These are phyloP conservation scores for Harrya chromipes DNA, from an alignment of 768 basidiomycete species.

Conservation along the genomic window DNA sequence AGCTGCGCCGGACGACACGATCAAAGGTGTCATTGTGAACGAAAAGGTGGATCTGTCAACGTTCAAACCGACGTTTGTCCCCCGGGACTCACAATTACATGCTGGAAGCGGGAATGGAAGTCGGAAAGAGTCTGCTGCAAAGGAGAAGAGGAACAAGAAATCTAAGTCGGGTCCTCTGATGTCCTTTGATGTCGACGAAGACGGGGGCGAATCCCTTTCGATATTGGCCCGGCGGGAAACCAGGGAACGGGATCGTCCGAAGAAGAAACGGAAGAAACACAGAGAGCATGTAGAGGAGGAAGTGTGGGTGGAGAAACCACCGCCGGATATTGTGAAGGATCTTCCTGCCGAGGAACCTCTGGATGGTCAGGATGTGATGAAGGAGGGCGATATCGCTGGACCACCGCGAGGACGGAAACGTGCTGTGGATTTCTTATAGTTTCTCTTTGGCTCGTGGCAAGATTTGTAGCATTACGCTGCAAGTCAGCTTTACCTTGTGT, in stretches of 20 bases:
- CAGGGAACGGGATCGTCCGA: conserved; percentile 36
- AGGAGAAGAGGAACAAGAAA: conserved; percentile 50
- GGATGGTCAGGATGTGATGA: conserved; percentile 7
- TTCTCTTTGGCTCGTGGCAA: neutral
- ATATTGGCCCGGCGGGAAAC: conserved; percentile 30
- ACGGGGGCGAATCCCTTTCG: conserved; percentile 39
- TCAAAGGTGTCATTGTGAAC: conserved; percentile 1
- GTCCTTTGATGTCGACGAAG: conserved; percentile 78
- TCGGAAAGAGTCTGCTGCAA: conserved; percentile 41
- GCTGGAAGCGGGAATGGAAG: conserved; percentile 29
- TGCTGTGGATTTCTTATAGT: conserved; percentile 73
- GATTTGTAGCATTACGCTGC: neutral
- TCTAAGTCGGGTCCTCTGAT: conserved; percentile 48
- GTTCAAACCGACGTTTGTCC: conserved; percentile 88
- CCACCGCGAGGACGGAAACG: conserved; percentile 53
- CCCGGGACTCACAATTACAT: conserved; percentile 39
- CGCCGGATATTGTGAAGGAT: conserved; percentile 46
- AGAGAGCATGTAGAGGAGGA: conserved; percentile 45
- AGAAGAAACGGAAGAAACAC: conserved; percentile 42
- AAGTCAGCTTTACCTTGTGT: too few species aligned
- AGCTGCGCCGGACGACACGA: neutral
- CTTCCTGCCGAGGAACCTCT: conserved; percentile 20
- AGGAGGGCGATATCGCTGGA: conserved; percentile 23
- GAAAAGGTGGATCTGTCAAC: conserved; percentile 54
- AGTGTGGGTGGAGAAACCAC: conserved; percentile 70